Evolutionary conservation across 2,329 filamentous ascomycete genomes (phyloP), one percentile per base, ranked within the genome.

Genomic region (Cytospora mali): DNA sequence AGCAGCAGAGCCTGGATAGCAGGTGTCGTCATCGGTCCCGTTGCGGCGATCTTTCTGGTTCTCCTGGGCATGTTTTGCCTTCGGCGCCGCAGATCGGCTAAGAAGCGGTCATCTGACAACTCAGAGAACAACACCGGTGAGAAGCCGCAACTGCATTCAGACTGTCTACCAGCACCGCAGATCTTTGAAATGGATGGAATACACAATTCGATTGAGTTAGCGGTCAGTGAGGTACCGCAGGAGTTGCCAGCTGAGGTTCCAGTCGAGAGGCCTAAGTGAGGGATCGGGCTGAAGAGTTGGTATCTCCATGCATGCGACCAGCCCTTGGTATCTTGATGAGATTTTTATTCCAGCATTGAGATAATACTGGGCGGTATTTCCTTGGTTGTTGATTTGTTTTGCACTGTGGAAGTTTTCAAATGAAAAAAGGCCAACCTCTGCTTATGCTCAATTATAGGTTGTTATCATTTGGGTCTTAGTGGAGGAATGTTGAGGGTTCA

Each of bases 1-100:
- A 28, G 35, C 3, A 63, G 48, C 23, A 64, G 42, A 18, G 62
- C 57, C 27, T 64, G 62, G 62, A 57, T 57, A 55, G 62, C 57
- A 35, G 57, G 57, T 7, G 55, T 35, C 3, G 48, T 64, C 6
- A 14, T 61, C 10, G 62, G 53, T 11, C 27, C 52, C 1, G 14
- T 61, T 7, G 57, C 6, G 4, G 57, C 52, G 3, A 9, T 51
- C 7, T 27, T 23, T 16, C 23, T 64, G 18, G 51, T 64, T 25
- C 18, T 53, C 4, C 33, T 56, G 1, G 53, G 58, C 29, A 7
- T 42, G 6, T 39, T 61, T 6, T 3, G 61, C 7, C 28, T 61
- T 3, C 29, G 33, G 16, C 54, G 54, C 7, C 62, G 21, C 2
- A 27, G 39, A n/a, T 11, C 16, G 13, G 4, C 27, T 18, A 10